Base-by-base conservation (phyloP, 495 filamentous ascomycete species). In the Penicillium maclennaniae region DNA sequence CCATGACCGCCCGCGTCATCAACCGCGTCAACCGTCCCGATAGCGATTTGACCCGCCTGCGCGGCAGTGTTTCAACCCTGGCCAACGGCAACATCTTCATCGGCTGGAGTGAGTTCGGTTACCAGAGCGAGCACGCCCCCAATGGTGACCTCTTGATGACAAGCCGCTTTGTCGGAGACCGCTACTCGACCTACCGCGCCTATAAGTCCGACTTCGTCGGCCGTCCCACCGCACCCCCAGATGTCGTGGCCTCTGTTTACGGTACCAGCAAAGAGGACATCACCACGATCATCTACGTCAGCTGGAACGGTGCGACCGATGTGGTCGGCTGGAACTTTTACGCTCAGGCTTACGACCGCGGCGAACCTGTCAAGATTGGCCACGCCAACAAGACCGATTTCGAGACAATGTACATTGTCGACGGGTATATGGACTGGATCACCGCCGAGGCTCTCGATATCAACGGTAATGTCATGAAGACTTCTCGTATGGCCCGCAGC, bases 91-190 rank as follows among this genome's bases (percentile, higher is more conserved):
- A 83, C 54, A 56, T 74, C 36, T 76, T 84, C 15, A 67, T 82
- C 20, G 80, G 81, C 47, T 85, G 81, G 81, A 83, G 83, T 27
- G 75, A 79, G 28, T 66, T 71, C 4, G 77, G 79, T 3, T 79
- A 79, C 48, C 68, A 80, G 26, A 83, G 77, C 5, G 83, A 87
- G 56, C 81, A 79, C 59, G 69, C 71, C 0, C 58, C 72, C 0
- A 71, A 83, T 38, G 83, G 83, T 8, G 75, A 75, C 25, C 60
- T 76, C 3, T 61, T 83, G 23, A 79, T 80, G 66, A 70, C 69
- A 16, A 70, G 68, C 38, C 62, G 57, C 20, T 76, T 76, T 45
- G 60, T 54, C 2, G 70, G 67, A 4, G 51, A 51, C 8, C 69
- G 71, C 23, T 72, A 69, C 44, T 71, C 69, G 23, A 70, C 66